Percentiles rank a stretch among this genome's conserved stretches.
phyloP scores from a whole-genome alignment of 441 rosid genomes.

The Geranium incanum region DNA sequence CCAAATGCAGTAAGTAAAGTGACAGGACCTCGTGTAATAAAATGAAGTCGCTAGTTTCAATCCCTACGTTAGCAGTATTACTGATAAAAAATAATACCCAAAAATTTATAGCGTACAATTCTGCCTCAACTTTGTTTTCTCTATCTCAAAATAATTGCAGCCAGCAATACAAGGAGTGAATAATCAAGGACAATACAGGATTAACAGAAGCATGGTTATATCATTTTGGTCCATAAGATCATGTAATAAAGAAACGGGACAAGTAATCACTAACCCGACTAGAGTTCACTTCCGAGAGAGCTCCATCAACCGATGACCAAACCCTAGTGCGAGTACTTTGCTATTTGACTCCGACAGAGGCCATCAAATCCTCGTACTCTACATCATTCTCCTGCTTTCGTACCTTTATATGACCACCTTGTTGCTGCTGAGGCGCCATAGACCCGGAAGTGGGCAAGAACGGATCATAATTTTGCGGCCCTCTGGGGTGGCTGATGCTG shows the following conservation, averaged over 20 bases:
- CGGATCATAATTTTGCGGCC: slow-evolving; percentile 74
- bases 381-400: slow-evolving; percentile 44
- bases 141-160: neutral
- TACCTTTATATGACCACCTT: slow-evolving; percentile 22
- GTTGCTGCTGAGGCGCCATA: slow-evolving; percentile 35
- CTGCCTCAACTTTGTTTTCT: neutral
- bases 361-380: slow-evolving; percentile 54
- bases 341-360: slow-evolving; percentile 40
- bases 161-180: neutral
- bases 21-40: no score
- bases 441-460: slow-evolving; percentile 62
- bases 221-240: neutral
- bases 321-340: neutral
- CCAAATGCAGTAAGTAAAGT: no score
- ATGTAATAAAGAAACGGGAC: neutral
- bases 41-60: no score
- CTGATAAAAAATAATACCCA: no score
- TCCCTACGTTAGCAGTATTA: no score
- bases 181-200: neutral
- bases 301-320: neutral
- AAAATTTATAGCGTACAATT: no score
- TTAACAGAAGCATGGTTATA: neutral
- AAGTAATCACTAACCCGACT: neutral
- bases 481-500: slow-evolving; percentile 21
- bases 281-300: neutral